These are phyloP conservation scores for Coffea eugenioides DNA, from an alignment of 257 asterid species.

Conservation along the genomic window DNA sequence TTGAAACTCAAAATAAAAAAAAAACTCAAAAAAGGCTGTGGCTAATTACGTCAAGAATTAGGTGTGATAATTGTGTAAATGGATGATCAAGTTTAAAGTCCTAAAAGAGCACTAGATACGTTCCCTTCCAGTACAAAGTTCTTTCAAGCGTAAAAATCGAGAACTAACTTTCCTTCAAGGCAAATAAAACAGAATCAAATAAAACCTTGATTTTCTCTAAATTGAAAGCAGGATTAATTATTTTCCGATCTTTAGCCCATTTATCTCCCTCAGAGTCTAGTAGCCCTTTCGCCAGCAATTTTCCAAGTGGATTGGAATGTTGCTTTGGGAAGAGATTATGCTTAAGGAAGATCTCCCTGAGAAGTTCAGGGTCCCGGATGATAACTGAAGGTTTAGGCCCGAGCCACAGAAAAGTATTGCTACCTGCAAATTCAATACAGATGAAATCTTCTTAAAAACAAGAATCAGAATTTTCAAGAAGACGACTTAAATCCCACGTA, in stretches of 20 bases:
- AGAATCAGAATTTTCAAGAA: neutral
- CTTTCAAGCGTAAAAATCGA: too few species aligned
- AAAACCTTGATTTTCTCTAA: constrained; percentile 50
- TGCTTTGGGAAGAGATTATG: constrained; percentile 29
- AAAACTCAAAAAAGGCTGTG: too few species aligned
- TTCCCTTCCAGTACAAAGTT: neutral
- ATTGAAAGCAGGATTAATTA: constrained; percentile 44
- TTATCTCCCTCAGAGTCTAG: constrained; percentile 10
- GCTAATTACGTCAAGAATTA: too few species aligned
- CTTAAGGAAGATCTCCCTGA: constrained; percentile 47
- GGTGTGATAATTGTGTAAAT: too few species aligned
- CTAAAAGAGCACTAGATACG: neutral
- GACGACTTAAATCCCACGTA: neutral
- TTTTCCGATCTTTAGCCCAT: constrained; percentile 24
- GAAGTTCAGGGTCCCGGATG: constrained; percentile 38
- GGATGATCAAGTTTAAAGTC: too few species aligned
- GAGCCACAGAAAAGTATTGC: constrained; percentile 41
- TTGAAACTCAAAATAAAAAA: too few species aligned
- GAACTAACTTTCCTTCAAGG: neutral
- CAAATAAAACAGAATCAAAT: neutral
- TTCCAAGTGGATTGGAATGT: constrained; percentile 36
- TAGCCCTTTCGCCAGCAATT: constrained; percentile 25
- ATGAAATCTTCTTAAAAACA: neutral
- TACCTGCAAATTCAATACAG: constrained; percentile 36
- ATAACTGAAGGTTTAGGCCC: constrained; percentile 50